These are phyloP conservation scores for Phytophthora cactorum DNA, from an alignment of 352 stramenopile genomes.

Conservation along the genomic window DNA sequence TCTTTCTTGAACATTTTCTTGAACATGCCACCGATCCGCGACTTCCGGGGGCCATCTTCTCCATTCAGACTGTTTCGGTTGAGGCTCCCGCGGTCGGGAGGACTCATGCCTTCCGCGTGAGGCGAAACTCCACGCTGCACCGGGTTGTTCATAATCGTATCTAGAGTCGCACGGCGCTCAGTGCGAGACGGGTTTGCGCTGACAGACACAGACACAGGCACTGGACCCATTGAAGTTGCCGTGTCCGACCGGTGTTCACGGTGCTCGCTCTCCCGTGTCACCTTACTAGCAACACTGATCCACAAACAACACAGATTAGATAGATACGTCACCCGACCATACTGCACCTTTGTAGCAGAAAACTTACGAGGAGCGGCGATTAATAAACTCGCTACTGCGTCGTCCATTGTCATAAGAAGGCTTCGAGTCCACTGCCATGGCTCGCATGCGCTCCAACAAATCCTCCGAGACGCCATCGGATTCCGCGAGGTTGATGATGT, in stretches of 20 bases:
- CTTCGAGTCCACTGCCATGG: slow-evolving; percentile 70
- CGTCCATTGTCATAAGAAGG: slow-evolving; percentile 68
- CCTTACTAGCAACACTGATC: slow-evolving; percentile 23
- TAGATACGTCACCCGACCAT: slow-evolving; percentile 4
- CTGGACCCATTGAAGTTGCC: slow-evolving; percentile 57
- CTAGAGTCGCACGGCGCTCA: slow-evolving; percentile 51
- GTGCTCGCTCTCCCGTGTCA: slow-evolving; percentile 29
- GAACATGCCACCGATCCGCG: slow-evolving; percentile 84
- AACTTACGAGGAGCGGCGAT: slow-evolving; percentile 41
- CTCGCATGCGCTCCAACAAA: slow-evolving; percentile 61
- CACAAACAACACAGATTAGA: neutral
- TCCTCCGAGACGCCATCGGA: slow-evolving; percentile 52
- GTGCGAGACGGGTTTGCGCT: slow-evolving; percentile 32
- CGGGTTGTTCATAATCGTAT: slow-evolving; percentile 62
- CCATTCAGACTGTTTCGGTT: slow-evolving; percentile 61
- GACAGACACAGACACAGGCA: slow-evolving; percentile 66
- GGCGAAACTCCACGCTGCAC: slow-evolving; percentile 33
- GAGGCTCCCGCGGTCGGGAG: slow-evolving; percentile 40
- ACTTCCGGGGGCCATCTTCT: slow-evolving; percentile 76
- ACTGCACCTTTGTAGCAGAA: neutral
- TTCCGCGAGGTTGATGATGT: slow-evolving; percentile 62
- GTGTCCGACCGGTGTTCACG: slow-evolving; percentile 66
- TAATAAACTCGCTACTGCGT: slow-evolving; percentile 30
- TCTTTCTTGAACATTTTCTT: slow-evolving; percentile 93
- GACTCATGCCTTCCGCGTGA: slow-evolving; percentile 34